Conservation (phyloP, 2,329 filamentous ascomycete species). For the Diaporthe citrichinensis region DNA sequence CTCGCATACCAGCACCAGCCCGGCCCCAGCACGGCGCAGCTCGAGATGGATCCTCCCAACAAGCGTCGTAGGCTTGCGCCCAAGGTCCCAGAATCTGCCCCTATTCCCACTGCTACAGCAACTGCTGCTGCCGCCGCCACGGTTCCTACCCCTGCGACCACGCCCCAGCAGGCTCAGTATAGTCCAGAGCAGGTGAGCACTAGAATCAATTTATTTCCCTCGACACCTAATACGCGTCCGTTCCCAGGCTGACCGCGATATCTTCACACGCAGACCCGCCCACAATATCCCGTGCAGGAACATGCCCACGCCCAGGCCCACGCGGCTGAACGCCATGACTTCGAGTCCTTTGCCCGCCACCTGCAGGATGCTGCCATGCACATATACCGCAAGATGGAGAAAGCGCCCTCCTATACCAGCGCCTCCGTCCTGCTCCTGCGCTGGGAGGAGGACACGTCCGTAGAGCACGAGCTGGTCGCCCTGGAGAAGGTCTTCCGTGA, state of each 20-base stretch:
- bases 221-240: not conserved
- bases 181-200: constrained; percentile 43
- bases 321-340: constrained; percentile 68
- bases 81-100: constrained; percentile 46
- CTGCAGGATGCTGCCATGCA: constrained; percentile 78
- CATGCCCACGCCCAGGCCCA: constrained; percentile 40
- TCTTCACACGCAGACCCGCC: constrained; percentile 36
- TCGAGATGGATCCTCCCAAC: constrained; percentile 48
- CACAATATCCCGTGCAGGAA: constrained; percentile 43
- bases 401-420: constrained; percentile 65
- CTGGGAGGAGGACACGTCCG: constrained; percentile 72
- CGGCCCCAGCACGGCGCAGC: not conserved
- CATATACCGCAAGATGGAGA: constrained; percentile 74
- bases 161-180: constrained; percentile 42
- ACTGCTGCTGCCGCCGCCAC: constrained; percentile 26
- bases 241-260: constrained; percentile 14
- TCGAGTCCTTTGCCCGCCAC: constrained; percentile 77
- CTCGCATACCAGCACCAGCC: not conserved
- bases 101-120: constrained; percentile 16
- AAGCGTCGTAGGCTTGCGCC: constrained; percentile 49
- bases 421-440: constrained; percentile 73
- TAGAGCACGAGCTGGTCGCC: constrained; percentile 66
- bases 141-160: constrained; percentile 30
- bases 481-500: constrained; percentile 72
- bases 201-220: not conserved